Evolutionary conservation across 495 filamentous ascomycete genomes (phyloP).

Genomic region (Apodospora peruviana): DNA sequence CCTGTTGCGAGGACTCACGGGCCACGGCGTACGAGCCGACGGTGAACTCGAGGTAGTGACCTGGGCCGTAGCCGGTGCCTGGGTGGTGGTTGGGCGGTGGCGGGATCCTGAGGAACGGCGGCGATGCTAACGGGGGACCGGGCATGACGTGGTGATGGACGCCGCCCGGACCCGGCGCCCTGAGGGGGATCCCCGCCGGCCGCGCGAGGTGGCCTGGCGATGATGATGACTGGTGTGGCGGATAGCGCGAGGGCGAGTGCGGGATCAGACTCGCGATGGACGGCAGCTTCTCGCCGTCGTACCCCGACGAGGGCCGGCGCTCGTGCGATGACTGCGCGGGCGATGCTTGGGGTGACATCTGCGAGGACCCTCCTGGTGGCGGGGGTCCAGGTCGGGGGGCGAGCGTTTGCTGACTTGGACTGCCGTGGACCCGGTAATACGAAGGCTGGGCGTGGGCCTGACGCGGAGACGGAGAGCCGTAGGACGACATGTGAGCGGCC

Average conservation of each 20-base stretch:
- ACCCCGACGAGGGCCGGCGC: slow-evolving; percentile 9
- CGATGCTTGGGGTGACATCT: slow-evolving; percentile 8
- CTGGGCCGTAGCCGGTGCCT: not conserved
- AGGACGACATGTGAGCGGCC: not conserved
- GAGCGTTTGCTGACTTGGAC: not conserved
- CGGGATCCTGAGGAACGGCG: not conserved
- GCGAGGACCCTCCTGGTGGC: not conserved
- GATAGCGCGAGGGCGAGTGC: not conserved
- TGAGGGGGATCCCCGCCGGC: not conserved
- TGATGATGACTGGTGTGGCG: not conserved
- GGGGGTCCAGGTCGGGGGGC: not conserved
- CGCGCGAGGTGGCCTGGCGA: not conserved
- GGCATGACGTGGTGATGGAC: not conserved
- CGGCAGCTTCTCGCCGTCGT: slow-evolving; percentile 12
- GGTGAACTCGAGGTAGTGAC: slow-evolving; percentile 11
- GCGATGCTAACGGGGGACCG: not conserved
- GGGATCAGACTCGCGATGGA: slow-evolving; percentile 16
- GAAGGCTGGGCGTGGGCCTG: not conserved
- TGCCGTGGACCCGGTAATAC: not conserved
- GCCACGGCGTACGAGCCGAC: slow-evolving; percentile 5
- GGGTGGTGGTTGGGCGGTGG: not conserved
- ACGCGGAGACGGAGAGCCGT: not conserved
- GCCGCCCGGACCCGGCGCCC: too few relatives aligned
- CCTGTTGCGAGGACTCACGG: slow-evolving; percentile 31
- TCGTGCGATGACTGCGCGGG: not conserved